Base-by-base conservation (phyloP, 495 filamentous ascomycete genomes). In the Talaromyces nanjingensis region DNA sequence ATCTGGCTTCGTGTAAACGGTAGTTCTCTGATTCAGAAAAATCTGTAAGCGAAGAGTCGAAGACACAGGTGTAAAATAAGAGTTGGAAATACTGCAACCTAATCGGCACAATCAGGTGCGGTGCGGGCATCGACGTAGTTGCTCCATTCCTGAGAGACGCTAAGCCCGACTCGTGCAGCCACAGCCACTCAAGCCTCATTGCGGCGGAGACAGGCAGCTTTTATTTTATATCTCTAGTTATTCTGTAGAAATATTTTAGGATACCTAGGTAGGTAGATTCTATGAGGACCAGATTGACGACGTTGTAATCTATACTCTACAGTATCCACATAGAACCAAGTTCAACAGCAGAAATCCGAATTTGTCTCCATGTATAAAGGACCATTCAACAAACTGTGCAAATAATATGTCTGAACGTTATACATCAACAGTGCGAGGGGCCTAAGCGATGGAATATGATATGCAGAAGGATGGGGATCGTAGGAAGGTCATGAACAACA, bases 11-110 rank as follows among this genome's bases (percentile, higher is more conserved):
- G 47, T 52, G 20, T 7, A 52, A 11, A 3, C 6, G 9, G 6
- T 11, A 37, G 33, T 11, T 37, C 9, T 37, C 31, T 37, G 33
- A 37, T 37, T 37, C 31, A 37, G 9, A 2, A 37, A 11, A 37
- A 37, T 37, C 11, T 3, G 33, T 37, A 12, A 12, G 33, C 33
- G 33, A 37, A 37, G 33, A 37, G 33, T 37, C 9, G 52, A 25
- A 6, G 53, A 56, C 9, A 24, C 2, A 54, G 52, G 27, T 27
- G 18, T 18, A 29, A 29, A 29, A 56, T 14, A 29, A 56, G 22
- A 25, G 53, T n/a, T 49, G 45, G 27, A 56, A 56, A 56, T 56
- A 56, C 53, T 56, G 53, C 24, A 29, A 56, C 53, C 53, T 22
- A 24, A 54, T 18, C 24, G n/a, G 39, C 14, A 45, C n/a, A 45